phyloP scores from a whole-genome alignment of 495 filamentous ascomycete species.

The Penicillium paxilli region DNA sequence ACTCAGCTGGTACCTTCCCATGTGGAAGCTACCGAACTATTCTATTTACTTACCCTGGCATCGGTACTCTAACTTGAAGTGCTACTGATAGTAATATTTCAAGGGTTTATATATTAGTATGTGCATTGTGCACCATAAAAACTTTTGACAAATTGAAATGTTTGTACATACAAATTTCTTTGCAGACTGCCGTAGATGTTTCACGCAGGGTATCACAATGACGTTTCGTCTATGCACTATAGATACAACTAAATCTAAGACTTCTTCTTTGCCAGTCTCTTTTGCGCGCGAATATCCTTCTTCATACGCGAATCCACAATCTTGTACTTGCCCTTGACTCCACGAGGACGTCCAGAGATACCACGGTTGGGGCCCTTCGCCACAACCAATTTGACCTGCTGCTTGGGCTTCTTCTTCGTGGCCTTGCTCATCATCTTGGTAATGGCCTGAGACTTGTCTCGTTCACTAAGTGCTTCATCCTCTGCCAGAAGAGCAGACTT shows the following conservation, averaged over 20 bases:
- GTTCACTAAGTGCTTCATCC: conserved; percentile 89
- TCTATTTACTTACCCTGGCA: no score
- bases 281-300: conserved; percentile 94
- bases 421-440: conserved; percentile 77
- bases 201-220: conserved; percentile 17
- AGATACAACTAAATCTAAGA: conserved; percentile 31
- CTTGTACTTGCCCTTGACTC: conserved; percentile 98
- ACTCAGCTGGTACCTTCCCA: not conserved
- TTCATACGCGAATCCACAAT: conserved; percentile 97
- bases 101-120: no score
- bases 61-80: no score
- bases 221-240: conserved; percentile 20
- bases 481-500: conserved; percentile 85
- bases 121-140: no score
- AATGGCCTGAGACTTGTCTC: conserved; percentile 89
- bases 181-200: no score
- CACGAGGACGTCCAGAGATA: conserved; percentile 71
- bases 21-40: no score
- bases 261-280: conserved; percentile 74
- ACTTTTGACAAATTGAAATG: no score
- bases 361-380: conserved; percentile 84
- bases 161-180: no score
- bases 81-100: no score
- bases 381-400: conserved; percentile 84
- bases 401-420: conserved; percentile 80